These are phyloP conservation scores for Chaetomiaceae sp. DNA, from an alignment of 2,329 filamentous ascomycete genomes.

Conservation along the genomic window DNA sequence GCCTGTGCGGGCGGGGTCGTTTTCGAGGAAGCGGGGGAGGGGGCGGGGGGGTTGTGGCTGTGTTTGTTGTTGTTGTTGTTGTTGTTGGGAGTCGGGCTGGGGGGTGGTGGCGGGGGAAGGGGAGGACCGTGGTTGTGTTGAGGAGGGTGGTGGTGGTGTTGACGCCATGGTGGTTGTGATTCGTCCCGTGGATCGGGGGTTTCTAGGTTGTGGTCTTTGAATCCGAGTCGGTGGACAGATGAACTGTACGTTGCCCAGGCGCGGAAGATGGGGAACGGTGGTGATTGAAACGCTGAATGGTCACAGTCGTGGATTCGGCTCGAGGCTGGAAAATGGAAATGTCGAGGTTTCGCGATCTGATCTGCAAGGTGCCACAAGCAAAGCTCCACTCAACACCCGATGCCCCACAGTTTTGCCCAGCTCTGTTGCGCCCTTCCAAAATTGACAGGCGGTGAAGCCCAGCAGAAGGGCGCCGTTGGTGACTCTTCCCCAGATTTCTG, in stretches of 20 bases:
- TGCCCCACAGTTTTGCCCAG: slow-evolving; percentile 6
- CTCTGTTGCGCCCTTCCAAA: background rate
- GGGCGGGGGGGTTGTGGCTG: slow-evolving; percentile 4
- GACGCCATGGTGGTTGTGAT: background rate
- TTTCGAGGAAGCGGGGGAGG: slow-evolving; percentile 40
- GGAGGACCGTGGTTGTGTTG: background rate
- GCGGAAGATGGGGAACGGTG: no score
- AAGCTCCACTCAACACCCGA: background rate
- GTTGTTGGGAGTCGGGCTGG: slow-evolving; percentile 7
- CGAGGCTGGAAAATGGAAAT: background rate
- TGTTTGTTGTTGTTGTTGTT: slow-evolving; percentile 12
- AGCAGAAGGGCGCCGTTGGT: slow-evolving; percentile 13
- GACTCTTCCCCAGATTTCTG: slow-evolving; percentile 5
- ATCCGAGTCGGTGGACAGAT: no score
- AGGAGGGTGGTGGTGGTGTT: slow-evolving; percentile 7
- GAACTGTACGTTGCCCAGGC: no score
- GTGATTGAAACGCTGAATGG: no score
- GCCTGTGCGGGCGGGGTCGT: slow-evolving; percentile 58
- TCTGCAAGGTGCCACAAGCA: background rate
- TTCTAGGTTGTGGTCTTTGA: no score
- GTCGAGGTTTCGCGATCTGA: slow-evolving; percentile 10
- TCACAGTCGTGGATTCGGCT: background rate
- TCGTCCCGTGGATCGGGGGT: background rate
- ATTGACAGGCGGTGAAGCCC: slow-evolving; percentile 17
- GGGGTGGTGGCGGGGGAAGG: slow-evolving; percentile 3